Evolutionary conservation across 23 red algal species (phyloP).

Genomic region (Pyropia yezoensis): DNA sequence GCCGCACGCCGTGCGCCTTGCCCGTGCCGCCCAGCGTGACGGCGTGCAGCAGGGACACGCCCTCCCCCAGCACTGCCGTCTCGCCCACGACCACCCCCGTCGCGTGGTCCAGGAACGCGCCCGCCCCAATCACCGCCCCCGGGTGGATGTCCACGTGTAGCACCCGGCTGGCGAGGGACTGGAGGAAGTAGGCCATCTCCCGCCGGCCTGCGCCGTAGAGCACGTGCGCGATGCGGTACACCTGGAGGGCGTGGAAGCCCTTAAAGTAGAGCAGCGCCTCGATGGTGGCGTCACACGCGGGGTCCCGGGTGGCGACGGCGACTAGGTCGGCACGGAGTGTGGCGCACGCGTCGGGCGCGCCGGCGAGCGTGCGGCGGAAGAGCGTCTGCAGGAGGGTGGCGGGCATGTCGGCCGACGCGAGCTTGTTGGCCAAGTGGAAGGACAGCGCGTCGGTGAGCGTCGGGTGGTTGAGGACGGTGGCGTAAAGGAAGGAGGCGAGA

Average conservation of each 20-base stretch:
- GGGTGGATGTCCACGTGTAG: slow-evolving; percentile 51
- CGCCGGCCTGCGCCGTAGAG: slow-evolving; percentile 8
- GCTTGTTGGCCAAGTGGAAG: slow-evolving; percentile 36
- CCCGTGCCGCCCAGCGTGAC: slow-evolving; percentile 46
- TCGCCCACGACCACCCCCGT: slow-evolving; percentile 56
- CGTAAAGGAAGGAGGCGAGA: slow-evolving; percentile 26
- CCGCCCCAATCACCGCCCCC: slow-evolving; percentile 19
- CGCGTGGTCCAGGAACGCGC: slow-evolving; percentile 38
- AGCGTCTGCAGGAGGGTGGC: slow-evolving; percentile 24
- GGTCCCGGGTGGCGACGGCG: slow-evolving; percentile 30
- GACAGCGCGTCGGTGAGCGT: slow-evolving; percentile 17
- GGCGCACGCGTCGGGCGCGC: slow-evolving; percentile 2
- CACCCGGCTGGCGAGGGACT: slow-evolving; percentile 18
- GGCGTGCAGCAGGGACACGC: slow-evolving; percentile 34
- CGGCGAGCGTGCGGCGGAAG: slow-evolving; percentile 11
- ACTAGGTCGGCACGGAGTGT: slow-evolving; percentile 15
- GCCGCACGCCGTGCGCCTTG: slow-evolving; percentile 19
- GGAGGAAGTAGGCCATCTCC: slow-evolving; percentile 18
- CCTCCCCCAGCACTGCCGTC: slow-evolving; percentile 15
- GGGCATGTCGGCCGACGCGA: slow-evolving; percentile 25
- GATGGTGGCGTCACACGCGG: slow-evolving; percentile 22
- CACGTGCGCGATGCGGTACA: slow-evolving; percentile 24
- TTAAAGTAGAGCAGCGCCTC: slow-evolving; percentile 49
- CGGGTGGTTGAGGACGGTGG: slow-evolving; percentile 33
- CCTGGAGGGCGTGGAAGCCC: slow-evolving; percentile 41